phyloP scores from a whole-genome alignment of 441 rosid genomes.

The Hura crepitans region DNA sequence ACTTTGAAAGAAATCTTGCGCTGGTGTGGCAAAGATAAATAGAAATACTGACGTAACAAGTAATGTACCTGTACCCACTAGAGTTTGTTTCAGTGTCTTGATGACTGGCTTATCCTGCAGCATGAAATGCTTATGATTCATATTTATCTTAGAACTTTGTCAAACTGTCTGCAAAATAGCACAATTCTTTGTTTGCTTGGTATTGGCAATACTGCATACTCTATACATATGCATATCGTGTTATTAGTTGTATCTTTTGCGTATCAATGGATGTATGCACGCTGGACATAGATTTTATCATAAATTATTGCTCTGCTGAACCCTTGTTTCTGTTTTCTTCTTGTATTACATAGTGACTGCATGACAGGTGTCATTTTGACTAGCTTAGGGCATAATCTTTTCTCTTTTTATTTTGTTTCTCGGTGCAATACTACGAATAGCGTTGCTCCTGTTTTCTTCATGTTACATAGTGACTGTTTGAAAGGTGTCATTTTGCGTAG shows the following conservation, averaged over 20 bases:
- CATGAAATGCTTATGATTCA: constrained; percentile 14
- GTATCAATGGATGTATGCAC: neutral
- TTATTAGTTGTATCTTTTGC: too few species aligned
- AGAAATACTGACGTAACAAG: constrained; percentile 62
- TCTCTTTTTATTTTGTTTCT: neutral
- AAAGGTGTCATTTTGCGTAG: neutral
- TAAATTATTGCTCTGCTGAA: neutral
- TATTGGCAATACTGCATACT: neutral
- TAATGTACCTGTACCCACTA: constrained; percentile 71
- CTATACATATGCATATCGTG: neutral
- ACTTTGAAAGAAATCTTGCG: constrained; percentile 56
- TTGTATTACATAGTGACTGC: neutral
- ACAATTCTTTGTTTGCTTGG: neutral
- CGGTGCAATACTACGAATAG: neutral
- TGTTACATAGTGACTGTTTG: neutral
- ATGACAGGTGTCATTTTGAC: neutral
- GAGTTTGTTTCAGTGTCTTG: constrained; percentile 78
- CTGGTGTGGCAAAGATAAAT: constrained; percentile 75
- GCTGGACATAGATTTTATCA: neutral
- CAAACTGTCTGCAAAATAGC: neutral
- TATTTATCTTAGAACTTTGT: neutral
- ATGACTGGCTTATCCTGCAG: constrained; percentile 80
- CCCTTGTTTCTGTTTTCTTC: neutral
- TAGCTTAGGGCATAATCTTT: neutral
- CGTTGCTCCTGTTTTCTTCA: neutral